Conservation (phyloP, 2,329 filamentous ascomycete genomes). For the Ascochyta lentis region DNA sequence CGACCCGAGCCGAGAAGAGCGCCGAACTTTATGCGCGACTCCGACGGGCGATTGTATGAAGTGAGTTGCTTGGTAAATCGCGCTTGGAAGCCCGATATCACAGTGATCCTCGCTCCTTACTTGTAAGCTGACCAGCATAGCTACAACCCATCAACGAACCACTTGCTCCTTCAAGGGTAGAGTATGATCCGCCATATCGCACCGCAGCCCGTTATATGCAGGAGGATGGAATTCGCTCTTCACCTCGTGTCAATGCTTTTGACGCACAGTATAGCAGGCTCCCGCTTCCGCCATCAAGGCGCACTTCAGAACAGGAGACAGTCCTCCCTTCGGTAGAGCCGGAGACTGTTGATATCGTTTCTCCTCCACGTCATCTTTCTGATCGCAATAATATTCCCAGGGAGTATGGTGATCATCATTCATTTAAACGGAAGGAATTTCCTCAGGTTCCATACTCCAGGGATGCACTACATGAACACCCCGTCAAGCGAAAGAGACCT, state of each 20-base stretch:
- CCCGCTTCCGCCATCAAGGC: slow-evolving; percentile 23
- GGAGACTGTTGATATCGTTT: slow-evolving; percentile 31
- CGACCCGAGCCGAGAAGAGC: slow-evolving; percentile 19
- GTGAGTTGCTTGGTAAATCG: slow-evolving; percentile 37
- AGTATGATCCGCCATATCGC: slow-evolving; percentile 24
- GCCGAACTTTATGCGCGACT: slow-evolving; percentile 31
- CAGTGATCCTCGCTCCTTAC: neutral
- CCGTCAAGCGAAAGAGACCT: neutral
- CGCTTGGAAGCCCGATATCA: slow-evolving; percentile 21
- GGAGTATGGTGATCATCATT: slow-evolving; percentile 16
- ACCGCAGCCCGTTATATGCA: slow-evolving; percentile 17
- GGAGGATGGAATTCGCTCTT: slow-evolving; percentile 20
- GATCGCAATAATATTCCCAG: slow-evolving; percentile 12
- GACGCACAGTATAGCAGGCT: slow-evolving; percentile 23
- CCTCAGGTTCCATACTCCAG: slow-evolving; percentile 16
- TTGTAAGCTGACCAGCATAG: slow-evolving; percentile 35
- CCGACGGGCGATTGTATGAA: slow-evolving; percentile 41
- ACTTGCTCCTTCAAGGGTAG: slow-evolving; percentile 18
- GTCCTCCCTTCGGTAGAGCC: slow-evolving; percentile 45
- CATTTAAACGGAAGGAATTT: slow-evolving; percentile 29
- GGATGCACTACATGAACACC: slow-evolving; percentile 1
- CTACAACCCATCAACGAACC: slow-evolving; percentile 38
- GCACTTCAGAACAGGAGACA: slow-evolving; percentile 40
- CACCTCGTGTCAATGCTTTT: slow-evolving; percentile 20
- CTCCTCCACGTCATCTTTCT: slow-evolving; percentile 21